Evolutionary conservation across 2,329 filamentous ascomycete genomes (phyloP).

Genomic region (Sarocladium kiliense): DNA sequence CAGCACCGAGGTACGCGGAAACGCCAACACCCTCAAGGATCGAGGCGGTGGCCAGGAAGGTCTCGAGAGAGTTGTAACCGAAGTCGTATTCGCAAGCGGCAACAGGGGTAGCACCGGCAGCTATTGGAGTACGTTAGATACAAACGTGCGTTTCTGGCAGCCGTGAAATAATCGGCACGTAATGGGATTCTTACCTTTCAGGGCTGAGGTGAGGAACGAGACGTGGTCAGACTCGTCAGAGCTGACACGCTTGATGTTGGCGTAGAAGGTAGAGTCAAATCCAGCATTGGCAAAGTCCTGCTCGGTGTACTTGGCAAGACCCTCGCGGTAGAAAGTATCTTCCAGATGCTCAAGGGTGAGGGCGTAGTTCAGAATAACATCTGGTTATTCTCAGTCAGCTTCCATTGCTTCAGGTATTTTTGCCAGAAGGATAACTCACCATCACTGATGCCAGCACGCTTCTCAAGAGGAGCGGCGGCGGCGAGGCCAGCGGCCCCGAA

Average conservation of each 20-base stretch:
- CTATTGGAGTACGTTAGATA: conserved; percentile 6
- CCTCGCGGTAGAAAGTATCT: conserved; percentile 57
- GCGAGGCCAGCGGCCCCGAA: conserved; percentile 3
- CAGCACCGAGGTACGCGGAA: conserved; percentile 59
- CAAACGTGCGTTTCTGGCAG: too few relatives aligned
- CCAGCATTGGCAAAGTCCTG: conserved; percentile 48
- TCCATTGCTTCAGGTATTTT: too few relatives aligned
- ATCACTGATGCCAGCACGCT: conserved; percentile 9
- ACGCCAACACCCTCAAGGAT: conserved; percentile 64
- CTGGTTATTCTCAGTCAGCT: conserved; percentile 6
- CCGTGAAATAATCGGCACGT: too few relatives aligned
- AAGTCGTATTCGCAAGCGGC: conserved; percentile 53
- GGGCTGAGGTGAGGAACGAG: conserved; percentile 43
- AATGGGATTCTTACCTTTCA: too few relatives aligned
- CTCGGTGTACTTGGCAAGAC: conserved; percentile 50
- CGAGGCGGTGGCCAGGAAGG: conserved; percentile 55
- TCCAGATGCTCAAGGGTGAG: conserved; percentile 53
- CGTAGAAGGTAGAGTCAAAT: conserved; percentile 46
- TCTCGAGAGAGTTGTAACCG: conserved; percentile 52
- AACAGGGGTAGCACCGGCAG: conserved; percentile 42
- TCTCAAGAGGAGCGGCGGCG: conserved; percentile 10
- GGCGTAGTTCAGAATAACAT: conserved; percentile 41
- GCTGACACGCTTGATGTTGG: conserved; percentile 50
- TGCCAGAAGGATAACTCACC: conserved; percentile 1
- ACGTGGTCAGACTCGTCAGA: conserved; percentile 54